Evolutionary conservation across 179 eudicot species (phyloP), one percentile per base, ranked within the genome.

Genomic region (Spergularia azorica): DNA sequence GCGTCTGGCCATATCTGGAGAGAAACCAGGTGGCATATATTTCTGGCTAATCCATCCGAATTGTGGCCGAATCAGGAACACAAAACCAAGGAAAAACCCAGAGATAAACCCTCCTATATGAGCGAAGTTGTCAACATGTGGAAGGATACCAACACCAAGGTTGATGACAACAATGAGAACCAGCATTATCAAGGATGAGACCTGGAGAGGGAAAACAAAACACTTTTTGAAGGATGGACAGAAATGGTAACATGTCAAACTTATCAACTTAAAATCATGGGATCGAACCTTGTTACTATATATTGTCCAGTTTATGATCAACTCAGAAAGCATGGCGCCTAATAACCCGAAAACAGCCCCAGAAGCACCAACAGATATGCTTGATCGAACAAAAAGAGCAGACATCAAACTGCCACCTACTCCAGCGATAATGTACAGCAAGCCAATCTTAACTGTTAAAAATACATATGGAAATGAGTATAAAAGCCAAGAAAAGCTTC

Each of bases 111-210:
- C 97, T 74, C 98, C 98, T 55, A 92, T 85, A 83, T 92, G 98
- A 81, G 98, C 98, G 79, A 90, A 93, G 82, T 91, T 95, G 86
- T 93, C 96, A 18, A 93, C 97, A 60, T 92, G 96, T 54, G 98
- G 96, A 56, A 92, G 91, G 61, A 95, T 81, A 52, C 96, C 97
- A 63, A 90, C 87, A 12, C 87, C 96, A 65, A 95, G 84, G 80
- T 95, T 93, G 76, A 89, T 78, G 15, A 77, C 86, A 48, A 90
- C 84, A 51, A 91, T 86, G 75, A 90, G 63, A 73, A 95, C 82
- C 68, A 95, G 93, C 77, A 88, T 89, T 54, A 88, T 17, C 51
- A 95, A 73, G 55, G 92, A 81, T 8, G 89, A 86, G 46, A 89
- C 80, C 98, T 95, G 83, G 41, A 85, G 10, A 82, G 18, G 11